These are phyloP conservation scores for Pythium vanterpoolii DNA, from an alignment of 352 stramenopile species.

Conservation along the genomic window DNA sequence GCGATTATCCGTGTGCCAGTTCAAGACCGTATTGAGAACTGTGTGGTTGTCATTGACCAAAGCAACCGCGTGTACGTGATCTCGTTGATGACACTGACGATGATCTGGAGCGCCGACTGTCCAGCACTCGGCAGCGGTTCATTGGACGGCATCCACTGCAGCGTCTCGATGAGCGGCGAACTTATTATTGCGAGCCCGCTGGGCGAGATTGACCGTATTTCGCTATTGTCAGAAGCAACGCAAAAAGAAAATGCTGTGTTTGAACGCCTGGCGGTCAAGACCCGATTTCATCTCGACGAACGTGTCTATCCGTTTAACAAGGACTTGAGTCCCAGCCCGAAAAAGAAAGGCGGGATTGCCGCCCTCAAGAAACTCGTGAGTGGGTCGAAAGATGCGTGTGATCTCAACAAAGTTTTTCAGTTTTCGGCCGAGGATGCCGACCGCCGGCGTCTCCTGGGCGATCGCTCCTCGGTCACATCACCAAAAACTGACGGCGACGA, in stretches of 20 bases:
- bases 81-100: constrained; percentile 47
- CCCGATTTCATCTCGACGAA: constrained; percentile 35
- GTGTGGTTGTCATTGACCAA: constrained; percentile 61
- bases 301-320: constrained; percentile 31
- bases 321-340: constrained; percentile 29
- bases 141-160: constrained; percentile 39
- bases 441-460: constrained; percentile 51
- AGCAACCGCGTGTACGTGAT: constrained; percentile 65
- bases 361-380: constrained; percentile 79
- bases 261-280: constrained; percentile 51
- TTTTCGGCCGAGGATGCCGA: constrained; percentile 60
- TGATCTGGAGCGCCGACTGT: constrained; percentile 50
- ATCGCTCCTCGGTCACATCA: constrained; percentile 25
- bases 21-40: constrained; percentile 53
- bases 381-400: constrained; percentile 50
- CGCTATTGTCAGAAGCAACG: constrained; percentile 48
- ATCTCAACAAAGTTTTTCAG: constrained; percentile 79
- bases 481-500: constrained; percentile 7
- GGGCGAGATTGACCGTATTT: constrained; percentile 66
- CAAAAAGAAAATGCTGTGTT: constrained; percentile 59
- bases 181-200: constrained; percentile 58
- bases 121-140: constrained; percentile 25
- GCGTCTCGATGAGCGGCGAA: constrained; percentile 49
- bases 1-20: constrained; percentile 57
- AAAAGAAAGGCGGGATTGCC: constrained; percentile 51